phyloP scores from a whole-genome alignment of 805 yeast genomes.

The Tetrapisispora pingtungensis region DNA sequence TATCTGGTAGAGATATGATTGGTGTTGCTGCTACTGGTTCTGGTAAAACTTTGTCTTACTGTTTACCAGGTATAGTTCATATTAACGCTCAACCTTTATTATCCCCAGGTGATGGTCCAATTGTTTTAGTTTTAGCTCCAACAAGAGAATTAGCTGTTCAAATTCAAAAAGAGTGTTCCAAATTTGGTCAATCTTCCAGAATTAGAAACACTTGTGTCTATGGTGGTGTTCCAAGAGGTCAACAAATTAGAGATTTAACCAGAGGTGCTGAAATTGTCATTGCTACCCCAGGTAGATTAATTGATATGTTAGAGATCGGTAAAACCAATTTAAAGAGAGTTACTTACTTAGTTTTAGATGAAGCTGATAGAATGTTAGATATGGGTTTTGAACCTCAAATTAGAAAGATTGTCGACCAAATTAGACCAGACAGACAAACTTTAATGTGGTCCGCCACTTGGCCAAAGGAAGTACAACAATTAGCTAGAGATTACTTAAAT shows the following conservation, averaged over 20 bases:
- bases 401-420: slow-evolving; percentile 94
- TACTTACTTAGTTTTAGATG: slow-evolving; percentile 93
- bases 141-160: slow-evolving; percentile 98
- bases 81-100: slow-evolving; percentile 96
- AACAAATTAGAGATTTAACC: slow-evolving; percentile 89
- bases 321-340: slow-evolving; percentile 94
- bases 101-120: slow-evolving; percentile 95
- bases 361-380: slow-evolving; percentile 99
- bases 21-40: slow-evolving; percentile 99
- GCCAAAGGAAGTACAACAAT: slow-evolving; percentile 95
- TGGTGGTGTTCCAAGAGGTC: slow-evolving; percentile 99
- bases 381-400: slow-evolving; percentile 99
- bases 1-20: slow-evolving; percentile 96
- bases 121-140: slow-evolving; percentile 93
- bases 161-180: slow-evolving; percentile 91
- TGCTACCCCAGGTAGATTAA: slow-evolving; percentile 98
- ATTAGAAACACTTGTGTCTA: slow-evolving; percentile 96
- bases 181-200: slow-evolving; percentile 85
- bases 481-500: slow-evolving; percentile 81
- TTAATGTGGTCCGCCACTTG: slow-evolving; percentile 99
- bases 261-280: slow-evolving; percentile 94
- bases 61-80: slow-evolving; percentile 94
- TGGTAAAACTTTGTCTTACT: slow-evolving; percentile 95
- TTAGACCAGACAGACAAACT: slow-evolving; percentile 99
- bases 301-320: slow-evolving; percentile 92